A percentile compares a stretch with the other conserved stretches of the same genome.
Evolutionary conservation across 257 asterid genomes (phyloP).

Genomic region (Solanum ossicruentum): DNA sequence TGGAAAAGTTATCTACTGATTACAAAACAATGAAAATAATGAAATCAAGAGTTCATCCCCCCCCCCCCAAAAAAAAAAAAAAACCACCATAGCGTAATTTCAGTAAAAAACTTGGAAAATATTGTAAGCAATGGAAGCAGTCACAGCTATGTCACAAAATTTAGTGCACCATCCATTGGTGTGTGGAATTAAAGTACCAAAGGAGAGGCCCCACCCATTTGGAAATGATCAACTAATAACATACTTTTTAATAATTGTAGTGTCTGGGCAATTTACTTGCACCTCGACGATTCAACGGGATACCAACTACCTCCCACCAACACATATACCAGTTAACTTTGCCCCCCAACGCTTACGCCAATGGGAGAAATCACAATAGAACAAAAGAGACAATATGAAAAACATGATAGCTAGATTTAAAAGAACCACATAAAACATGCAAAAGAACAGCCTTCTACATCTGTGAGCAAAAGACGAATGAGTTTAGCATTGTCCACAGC

Average conservation of each 20-base stretch:
- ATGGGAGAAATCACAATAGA: background rate
- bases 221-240: background rate
- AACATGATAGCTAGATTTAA: background rate
- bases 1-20: background rate
- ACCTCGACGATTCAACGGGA: background rate
- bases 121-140: background rate
- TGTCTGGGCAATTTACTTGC: background rate
- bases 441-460: background rate
- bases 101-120: background rate
- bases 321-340: background rate
- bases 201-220: background rate
- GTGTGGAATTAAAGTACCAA: background rate
- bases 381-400: background rate
- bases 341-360: background rate
- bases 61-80: background rate
- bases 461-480: background rate
- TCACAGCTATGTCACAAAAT: background rate
- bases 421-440: background rate
- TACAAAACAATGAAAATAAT: background rate
- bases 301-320: background rate
- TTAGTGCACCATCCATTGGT: background rate
- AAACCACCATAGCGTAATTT: background rate
- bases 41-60: background rate
- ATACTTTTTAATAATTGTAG: background rate
- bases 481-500: background rate